phyloP scores from a whole-genome alignment of 2,329 filamentous ascomycete species.

The Zarea fungicola region DNA sequence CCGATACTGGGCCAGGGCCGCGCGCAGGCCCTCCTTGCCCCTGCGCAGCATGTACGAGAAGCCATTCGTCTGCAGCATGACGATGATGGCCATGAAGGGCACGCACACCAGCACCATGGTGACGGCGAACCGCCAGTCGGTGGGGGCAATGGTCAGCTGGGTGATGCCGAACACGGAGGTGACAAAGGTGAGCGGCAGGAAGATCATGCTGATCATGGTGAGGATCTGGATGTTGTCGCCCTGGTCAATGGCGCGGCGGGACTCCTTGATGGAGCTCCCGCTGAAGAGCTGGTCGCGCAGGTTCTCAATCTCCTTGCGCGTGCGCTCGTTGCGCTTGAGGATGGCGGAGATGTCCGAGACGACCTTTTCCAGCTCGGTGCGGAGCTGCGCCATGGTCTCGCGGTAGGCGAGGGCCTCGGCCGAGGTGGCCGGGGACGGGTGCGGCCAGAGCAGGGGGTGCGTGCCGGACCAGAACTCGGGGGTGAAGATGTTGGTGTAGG shows the following conservation, averaged over 20 bases:
- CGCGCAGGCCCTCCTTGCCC: background rate
- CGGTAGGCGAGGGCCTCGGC: slow-evolving; percentile 42
- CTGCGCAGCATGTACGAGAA: slow-evolving; percentile 27
- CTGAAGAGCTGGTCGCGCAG: slow-evolving; percentile 58
- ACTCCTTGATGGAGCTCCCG: slow-evolving; percentile 58
- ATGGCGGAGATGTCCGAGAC: slow-evolving; percentile 44
- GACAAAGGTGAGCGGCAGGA: slow-evolving; percentile 57
- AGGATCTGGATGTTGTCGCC: slow-evolving; percentile 57
- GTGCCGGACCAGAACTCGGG: slow-evolving; percentile 54
- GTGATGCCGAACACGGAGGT: slow-evolving; percentile 55
- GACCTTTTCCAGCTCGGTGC: slow-evolving; percentile 45
- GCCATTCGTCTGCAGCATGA: slow-evolving; percentile 39
- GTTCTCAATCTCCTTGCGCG: slow-evolving; percentile 49
- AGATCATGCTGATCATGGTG: slow-evolving; percentile 57
- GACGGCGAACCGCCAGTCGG: slow-evolving; percentile 41
- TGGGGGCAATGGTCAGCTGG: slow-evolving; percentile 35
- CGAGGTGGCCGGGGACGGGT: slow-evolving; percentile 38
- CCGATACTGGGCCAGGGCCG: background rate
- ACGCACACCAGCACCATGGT: slow-evolving; percentile 62
- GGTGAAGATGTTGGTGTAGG: slow-evolving; percentile 53
- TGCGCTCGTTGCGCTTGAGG: slow-evolving; percentile 46
- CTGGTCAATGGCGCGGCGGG: slow-evolving; percentile 56
- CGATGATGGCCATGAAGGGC: slow-evolving; percentile 43
- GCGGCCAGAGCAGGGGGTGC: slow-evolving; percentile 51
- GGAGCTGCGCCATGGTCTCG: slow-evolving; percentile 40